phyloP scores from a whole-genome alignment of 2,329 filamentous ascomycete species.

The Cordyceps farinosa region DNA sequence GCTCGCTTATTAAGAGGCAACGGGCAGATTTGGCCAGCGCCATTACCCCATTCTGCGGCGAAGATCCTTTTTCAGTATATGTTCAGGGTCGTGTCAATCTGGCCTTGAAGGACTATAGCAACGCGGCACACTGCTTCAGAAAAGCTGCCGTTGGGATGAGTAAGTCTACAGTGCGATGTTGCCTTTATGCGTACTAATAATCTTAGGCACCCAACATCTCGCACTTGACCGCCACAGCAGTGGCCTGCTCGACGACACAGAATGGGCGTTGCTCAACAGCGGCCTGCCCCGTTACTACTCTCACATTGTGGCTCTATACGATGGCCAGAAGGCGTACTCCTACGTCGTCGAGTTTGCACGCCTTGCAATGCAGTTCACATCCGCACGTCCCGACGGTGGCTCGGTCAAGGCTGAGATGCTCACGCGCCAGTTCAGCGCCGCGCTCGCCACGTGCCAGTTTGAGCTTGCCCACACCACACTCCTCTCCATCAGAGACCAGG shows the following conservation, averaged over 20 bases:
- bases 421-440: conserved; percentile 77
- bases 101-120: conserved; percentile 66
- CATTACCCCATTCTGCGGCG: conserved; percentile 52
- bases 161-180: conserved; percentile 44
- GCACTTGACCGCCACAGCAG: conserved; percentile 53
- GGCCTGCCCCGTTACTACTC: conserved; percentile 82
- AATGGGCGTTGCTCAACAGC: conserved; percentile 65
- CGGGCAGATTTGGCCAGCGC: conserved; percentile 58
- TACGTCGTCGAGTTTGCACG: conserved; percentile 82
- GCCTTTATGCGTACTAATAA: conserved; percentile 26
- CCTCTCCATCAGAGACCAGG: conserved; percentile 65
- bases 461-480: conserved; percentile 79
- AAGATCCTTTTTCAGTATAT: conserved; percentile 67
- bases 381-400: conserved; percentile 29
- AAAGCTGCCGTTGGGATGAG: conserved; percentile 80
- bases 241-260: conserved; percentile 70
- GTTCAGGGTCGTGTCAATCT: conserved; percentile 79
- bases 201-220: conserved; percentile 43
- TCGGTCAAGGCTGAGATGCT: conserved; percentile 67
- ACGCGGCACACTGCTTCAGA: conserved; percentile 72
- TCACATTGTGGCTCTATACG: conserved; percentile 80
- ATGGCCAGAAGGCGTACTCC: conserved; percentile 70
- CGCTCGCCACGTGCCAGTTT: conserved; percentile 74
- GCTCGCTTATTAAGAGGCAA: conserved; percentile 56
- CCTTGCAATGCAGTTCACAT: conserved; percentile 64